These are phyloP conservation scores for Solanum rostratum DNA, from an alignment of 257 asterid genomes.

Conservation along the genomic window DNA sequence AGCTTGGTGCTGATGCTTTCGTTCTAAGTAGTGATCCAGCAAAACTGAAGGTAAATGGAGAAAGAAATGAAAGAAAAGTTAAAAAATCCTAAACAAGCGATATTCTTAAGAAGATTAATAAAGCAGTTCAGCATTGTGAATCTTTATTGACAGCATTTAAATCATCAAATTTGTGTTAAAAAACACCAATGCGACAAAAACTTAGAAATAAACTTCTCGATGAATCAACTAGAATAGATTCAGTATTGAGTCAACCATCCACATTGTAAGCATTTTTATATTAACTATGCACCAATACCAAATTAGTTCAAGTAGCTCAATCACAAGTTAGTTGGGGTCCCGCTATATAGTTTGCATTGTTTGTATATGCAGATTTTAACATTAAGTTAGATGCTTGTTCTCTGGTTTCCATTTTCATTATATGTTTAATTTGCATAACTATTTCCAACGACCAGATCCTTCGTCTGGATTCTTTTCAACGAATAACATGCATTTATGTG, in stretches of 20 bases:
- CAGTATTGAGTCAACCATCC: background rate
- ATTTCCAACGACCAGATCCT: background rate
- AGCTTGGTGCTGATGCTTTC: slow-evolving; percentile 53
- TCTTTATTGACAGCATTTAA: background rate
- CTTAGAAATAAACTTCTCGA: background rate
- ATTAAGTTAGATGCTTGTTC: background rate
- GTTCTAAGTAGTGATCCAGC: slow-evolving; percentile 31
- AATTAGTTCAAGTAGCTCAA: background rate
- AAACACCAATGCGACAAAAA: background rate
- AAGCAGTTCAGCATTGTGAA: background rate
- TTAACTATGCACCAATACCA: background rate
- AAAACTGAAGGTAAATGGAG: slow-evolving; percentile 36
- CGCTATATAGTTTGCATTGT: background rate
- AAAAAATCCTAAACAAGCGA: background rate
- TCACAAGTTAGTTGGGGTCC: background rate
- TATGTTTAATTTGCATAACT: background rate
- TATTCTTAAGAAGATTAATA: background rate
- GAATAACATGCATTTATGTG: background rate
- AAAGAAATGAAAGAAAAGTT: background rate
- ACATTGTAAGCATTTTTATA: background rate
- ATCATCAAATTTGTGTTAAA: background rate
- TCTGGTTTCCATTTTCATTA: background rate
- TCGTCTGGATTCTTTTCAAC: background rate
- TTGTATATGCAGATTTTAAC: background rate
- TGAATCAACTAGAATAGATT: background rate